These are phyloP conservation scores for Alternaria brassicae DNA, from an alignment of 2,329 filamentous ascomycete species.

Conservation along the genomic window DNA sequence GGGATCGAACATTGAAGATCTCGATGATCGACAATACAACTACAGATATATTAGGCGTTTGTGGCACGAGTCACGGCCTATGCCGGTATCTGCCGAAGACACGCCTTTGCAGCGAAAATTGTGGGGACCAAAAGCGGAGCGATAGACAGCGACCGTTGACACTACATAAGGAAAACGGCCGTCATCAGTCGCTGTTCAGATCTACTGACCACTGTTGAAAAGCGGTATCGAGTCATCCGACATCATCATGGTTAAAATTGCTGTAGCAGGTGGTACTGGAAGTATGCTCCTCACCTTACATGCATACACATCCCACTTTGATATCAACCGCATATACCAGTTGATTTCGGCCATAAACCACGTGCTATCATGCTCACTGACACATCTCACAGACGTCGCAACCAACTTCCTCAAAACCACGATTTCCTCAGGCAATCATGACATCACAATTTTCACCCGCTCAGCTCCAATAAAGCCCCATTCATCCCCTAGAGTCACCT, in stretches of 20 bases:
- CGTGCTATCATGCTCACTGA: not conserved
- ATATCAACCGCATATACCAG: not conserved
- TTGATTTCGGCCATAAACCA: not conserved
- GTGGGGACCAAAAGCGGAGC: not conserved
- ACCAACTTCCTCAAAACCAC: constrained; percentile 61
- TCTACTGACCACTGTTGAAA: not conserved
- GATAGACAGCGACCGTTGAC: not conserved
- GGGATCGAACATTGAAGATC: not conserved
- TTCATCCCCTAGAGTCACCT: constrained; percentile 44
- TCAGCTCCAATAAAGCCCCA: constrained; percentile 31
- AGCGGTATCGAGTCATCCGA: not conserved
- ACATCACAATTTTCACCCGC: constrained; percentile 61
- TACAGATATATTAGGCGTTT: not conserved
- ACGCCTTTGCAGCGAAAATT: not conserved
- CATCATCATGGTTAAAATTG: constrained; percentile 42
- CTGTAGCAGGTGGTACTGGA: constrained; percentile 48
- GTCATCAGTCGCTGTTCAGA: not conserved
- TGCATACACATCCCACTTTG: not conserved
- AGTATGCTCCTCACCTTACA: constrained; percentile 30
- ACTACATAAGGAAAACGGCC: not conserved
- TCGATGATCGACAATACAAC: not conserved
- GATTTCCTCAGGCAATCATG: constrained; percentile 58
- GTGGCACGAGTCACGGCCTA: constrained; percentile 1
- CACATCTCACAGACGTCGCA: constrained; percentile 56
- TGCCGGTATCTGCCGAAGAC: constrained; percentile 8